Evolutionary conservation across 2,329 filamentous ascomycete genomes (phyloP).

Genomic region (Pestalotiopsis fici): DNA sequence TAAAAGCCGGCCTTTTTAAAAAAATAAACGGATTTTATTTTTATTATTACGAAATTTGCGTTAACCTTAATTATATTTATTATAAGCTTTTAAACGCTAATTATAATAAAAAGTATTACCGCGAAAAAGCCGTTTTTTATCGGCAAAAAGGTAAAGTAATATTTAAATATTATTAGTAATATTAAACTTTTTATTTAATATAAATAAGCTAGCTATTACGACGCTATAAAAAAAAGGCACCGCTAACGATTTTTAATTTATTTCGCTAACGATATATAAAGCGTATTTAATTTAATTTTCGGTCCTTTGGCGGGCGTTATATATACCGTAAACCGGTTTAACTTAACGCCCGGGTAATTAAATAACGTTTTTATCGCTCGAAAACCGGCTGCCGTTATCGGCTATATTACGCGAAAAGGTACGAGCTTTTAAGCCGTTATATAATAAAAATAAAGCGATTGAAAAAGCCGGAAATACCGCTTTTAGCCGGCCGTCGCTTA

Average conservation of each 20-base stretch:
- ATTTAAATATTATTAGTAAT: background rate
- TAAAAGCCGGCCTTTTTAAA: background rate
- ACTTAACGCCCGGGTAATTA: background rate
- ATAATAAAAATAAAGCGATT: background rate
- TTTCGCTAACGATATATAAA: background rate
- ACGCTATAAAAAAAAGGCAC: background rate
- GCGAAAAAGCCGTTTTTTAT: background rate
- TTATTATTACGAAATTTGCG: background rate
- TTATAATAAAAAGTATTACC: background rate
- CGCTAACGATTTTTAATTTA: background rate
- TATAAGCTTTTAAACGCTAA: background rate
- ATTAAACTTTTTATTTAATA: background rate
- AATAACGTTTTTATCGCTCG: background rate
- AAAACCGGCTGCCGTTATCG: background rate
- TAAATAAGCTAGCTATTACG: background rate
- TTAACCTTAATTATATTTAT: background rate
- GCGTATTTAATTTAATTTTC: background rate
- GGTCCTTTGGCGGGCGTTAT: background rate
- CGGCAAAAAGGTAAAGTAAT: background rate
- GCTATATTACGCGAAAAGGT: background rate
- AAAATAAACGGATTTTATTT: background rate
- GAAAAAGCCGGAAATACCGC: too few relatives aligned
- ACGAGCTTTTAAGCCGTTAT: background rate
- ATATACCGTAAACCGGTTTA: background rate
- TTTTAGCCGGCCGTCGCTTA: background rate